phyloP scores from a whole-genome alignment of 352 stramenopile species.

The Phytophthora idaei region DNA sequence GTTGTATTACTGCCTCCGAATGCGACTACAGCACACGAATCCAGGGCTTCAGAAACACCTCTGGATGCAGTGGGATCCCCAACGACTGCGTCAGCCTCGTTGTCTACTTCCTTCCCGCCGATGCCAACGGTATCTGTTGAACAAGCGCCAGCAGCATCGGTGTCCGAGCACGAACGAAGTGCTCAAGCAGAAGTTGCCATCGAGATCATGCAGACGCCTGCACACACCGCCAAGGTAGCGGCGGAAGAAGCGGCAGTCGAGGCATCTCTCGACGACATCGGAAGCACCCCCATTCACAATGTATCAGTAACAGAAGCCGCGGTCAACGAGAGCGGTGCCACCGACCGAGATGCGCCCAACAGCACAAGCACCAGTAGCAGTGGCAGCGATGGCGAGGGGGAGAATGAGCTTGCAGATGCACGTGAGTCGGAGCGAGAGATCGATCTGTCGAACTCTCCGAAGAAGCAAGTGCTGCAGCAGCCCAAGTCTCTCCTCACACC shows the following conservation, averaged over 20 bases:
- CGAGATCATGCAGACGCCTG: conserved; percentile 41
- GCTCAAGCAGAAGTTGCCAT: conserved; percentile 43
- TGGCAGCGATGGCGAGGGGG: conserved; percentile 31
- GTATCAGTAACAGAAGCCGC: conserved; percentile 47
- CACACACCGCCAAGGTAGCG: conserved; percentile 21
- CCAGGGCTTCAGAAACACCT: conserved; percentile 27
- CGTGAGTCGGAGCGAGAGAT: conserved; percentile 25
- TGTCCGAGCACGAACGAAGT: conserved; percentile 35
- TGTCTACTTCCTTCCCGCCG: conserved; percentile 22
- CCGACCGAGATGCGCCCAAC: conserved; percentile 34
- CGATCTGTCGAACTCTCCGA: conserved; percentile 33
- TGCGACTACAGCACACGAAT: conserved; percentile 21
- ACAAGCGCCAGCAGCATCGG: conserved; percentile 14
- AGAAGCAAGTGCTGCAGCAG: conserved; percentile 50
- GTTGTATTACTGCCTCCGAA: conserved; percentile 43
- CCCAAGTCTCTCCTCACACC: conserved; percentile 52
- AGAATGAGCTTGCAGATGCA: conserved; percentile 25
- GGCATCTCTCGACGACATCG: conserved; percentile 44
- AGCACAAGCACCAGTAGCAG: conserved; percentile 40
- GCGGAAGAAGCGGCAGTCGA: conserved; percentile 29
- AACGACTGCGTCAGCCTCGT: conserved; percentile 13
- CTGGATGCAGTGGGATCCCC: conserved; percentile 18
- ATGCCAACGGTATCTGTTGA: conserved; percentile 28
- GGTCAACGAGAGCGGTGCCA: conserved; percentile 24
- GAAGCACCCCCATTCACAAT: conserved; percentile 53